Percentiles rank a stretch among this genome's conserved stretches.
Evolutionary conservation across 1,139 yeast genomes (phyloP).

Genomic region (Pichia sp.): DNA sequence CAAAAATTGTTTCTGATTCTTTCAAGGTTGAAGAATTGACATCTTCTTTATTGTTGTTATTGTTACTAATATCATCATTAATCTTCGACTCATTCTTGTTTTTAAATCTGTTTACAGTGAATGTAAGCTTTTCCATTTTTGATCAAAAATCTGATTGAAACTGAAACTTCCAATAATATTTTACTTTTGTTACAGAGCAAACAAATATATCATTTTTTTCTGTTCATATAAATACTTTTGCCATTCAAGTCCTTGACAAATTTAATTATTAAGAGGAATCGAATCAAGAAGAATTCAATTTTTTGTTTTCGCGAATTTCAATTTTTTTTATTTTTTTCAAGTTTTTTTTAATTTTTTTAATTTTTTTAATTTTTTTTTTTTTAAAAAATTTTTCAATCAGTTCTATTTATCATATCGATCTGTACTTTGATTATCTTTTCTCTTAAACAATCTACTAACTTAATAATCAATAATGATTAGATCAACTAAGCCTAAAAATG

Average conservation of each 20-base stretch:
- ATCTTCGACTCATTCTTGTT: not conserved
- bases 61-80: no score
- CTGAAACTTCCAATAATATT: not conserved
- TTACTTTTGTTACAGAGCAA: no score
- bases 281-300: no score
- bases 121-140: slow-evolving; percentile 13
- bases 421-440: no score
- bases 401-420: not conserved
- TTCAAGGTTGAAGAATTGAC: not conserved
- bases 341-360: not conserved
- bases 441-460: not conserved
- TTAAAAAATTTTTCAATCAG: not conserved
- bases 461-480: slow-evolving; percentile 46
- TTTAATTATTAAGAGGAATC: no score
- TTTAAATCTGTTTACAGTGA: slow-evolving; percentile 22
- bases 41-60: not conserved
- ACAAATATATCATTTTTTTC: no score
- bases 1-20: slow-evolving; percentile 30
- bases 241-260: no score
- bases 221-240: no score
- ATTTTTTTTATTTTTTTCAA: not conserved
- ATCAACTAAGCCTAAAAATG: slow-evolving; percentile 82
- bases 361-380: not conserved
- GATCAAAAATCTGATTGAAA: not conserved
- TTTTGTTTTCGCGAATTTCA: not conserved